phyloP scores from a whole-genome alignment of 208 protist species.

The Crithidia expoeki region DNA sequence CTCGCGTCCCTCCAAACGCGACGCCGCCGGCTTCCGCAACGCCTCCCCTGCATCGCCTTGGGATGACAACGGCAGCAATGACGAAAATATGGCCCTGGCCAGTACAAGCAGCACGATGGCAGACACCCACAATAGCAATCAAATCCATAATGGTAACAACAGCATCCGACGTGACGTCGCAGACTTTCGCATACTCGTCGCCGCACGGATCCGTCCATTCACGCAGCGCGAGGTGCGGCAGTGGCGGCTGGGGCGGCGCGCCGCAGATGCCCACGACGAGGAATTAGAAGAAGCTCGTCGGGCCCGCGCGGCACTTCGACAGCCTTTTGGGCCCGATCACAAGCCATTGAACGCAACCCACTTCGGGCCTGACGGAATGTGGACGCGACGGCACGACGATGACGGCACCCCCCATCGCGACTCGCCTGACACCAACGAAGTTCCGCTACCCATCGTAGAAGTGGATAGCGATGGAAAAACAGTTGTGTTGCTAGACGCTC shows the following conservation, averaged over 20 bases:
- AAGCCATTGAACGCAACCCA: slow-evolving; percentile 13
- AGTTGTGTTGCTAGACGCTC: slow-evolving; percentile 48
- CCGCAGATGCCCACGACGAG: not conserved
- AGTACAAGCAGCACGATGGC: not conserved
- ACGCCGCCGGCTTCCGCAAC: not conserved
- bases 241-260: slow-evolving; percentile 33
- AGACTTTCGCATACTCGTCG: slow-evolving; percentile 63
- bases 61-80: not conserved
- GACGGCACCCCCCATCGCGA: not conserved
- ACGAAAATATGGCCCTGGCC: too few relatives aligned
- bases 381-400: slow-evolving; percentile 5
- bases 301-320: slow-evolving; percentile 21
- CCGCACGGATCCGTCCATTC: slow-evolving; percentile 65
- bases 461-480: slow-evolving; percentile 58
- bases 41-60: not conserved
- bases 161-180: not conserved
- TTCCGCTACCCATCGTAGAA: slow-evolving; percentile 50
- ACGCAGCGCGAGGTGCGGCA: slow-evolving; percentile 42
- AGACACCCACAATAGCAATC: not conserved
- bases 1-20: not conserved
- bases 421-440: not conserved
- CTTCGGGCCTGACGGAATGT: not conserved
- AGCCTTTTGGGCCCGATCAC: slow-evolving; percentile 50
- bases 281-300: slow-evolving; percentile 18
- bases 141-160: not conserved